These are phyloP conservation scores for Urochloa ruziziensis DNA, from an alignment of 176 grass and related monocot genomes.

Conservation along the genomic window DNA sequence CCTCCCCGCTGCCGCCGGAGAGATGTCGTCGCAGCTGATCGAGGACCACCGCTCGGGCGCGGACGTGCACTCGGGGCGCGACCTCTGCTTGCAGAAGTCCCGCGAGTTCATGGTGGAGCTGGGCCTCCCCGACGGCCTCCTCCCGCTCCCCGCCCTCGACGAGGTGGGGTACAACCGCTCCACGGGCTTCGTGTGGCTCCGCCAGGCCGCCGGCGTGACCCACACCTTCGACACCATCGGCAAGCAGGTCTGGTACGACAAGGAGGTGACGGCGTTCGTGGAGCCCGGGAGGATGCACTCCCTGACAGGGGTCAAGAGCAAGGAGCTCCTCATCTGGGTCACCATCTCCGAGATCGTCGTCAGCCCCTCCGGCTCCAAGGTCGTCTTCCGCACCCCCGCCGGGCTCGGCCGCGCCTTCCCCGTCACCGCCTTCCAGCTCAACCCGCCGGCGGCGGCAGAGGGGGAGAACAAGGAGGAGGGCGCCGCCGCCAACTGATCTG, in stretches of 20 bases:
- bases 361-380: conserved; percentile 42
- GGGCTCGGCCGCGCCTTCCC: conserved; percentile 53
- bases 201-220: conserved; percentile 41
- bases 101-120: conserved; percentile 55
- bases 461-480: neutral
- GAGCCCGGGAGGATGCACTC: conserved; percentile 50
- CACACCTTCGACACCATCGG: conserved; percentile 69
- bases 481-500: conserved; percentile 27
- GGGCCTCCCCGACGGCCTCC: conserved; percentile 55
- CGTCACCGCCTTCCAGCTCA: conserved; percentile 57
- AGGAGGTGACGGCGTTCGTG: conserved; percentile 55
- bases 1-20: neutral
- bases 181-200: conserved; percentile 63
- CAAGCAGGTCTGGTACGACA: conserved; percentile 64
- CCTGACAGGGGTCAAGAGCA: conserved; percentile 56
- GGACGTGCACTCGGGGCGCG: conserved; percentile 45
- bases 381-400: conserved; percentile 61
- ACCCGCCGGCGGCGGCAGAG: neutral
- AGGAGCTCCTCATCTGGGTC: conserved; percentile 73
- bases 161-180: conserved; percentile 61
- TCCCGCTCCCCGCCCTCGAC: conserved; percentile 44
- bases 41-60: conserved; percentile 52
- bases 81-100: conserved; percentile 40
- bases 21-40: conserved; percentile 53
- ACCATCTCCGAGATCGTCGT: conserved; percentile 60